These are phyloP conservation scores for Aspergillus felis DNA, from an alignment of 2,329 filamentous ascomycete genomes.

Conservation along the genomic window DNA sequence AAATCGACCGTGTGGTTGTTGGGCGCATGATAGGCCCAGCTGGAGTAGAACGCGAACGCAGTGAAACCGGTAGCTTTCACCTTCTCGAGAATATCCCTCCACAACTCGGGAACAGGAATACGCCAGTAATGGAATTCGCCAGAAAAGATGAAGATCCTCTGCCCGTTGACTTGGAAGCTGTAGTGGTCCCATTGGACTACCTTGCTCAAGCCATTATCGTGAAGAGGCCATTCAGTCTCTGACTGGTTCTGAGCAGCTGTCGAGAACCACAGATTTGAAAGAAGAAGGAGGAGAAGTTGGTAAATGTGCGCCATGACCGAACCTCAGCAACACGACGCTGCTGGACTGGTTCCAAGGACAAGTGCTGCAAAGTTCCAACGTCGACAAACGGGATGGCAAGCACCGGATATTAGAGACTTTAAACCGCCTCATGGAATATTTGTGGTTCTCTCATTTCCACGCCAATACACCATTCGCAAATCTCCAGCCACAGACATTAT, in stretches of 20 bases:
- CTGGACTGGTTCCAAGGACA: neutral
- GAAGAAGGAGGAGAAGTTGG: constrained; percentile 6
- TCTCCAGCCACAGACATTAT: neutral
- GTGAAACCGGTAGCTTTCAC: constrained; percentile 51
- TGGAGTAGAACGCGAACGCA: constrained; percentile 45
- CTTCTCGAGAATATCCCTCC: constrained; percentile 51
- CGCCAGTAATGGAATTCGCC: constrained; percentile 55
- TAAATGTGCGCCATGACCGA: constrained; percentile 9
- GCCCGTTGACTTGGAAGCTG: constrained; percentile 50
- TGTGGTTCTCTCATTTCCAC: neutral
- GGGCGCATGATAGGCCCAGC: constrained; percentile 49
- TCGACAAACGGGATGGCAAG: neutral
- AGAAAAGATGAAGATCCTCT: constrained; percentile 50
- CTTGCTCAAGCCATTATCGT: constrained; percentile 45
- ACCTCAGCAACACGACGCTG: neutral
- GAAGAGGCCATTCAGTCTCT: constrained; percentile 42
- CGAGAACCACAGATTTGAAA: constrained; percentile 10
- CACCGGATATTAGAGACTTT: neutral
- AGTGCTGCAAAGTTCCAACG: neutral
- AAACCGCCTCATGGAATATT: neutral
- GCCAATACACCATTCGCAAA: neutral
- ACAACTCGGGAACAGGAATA: constrained; percentile 48
- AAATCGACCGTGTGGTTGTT: constrained; percentile 48
- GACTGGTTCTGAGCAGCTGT: constrained; percentile 12
- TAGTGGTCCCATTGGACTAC: constrained; percentile 53